Evolutionary conservation across 306 rosid genomes (phyloP), one percentile per base, ranked within the genome.

Genomic region (Begonia fuchsioides): DNA sequence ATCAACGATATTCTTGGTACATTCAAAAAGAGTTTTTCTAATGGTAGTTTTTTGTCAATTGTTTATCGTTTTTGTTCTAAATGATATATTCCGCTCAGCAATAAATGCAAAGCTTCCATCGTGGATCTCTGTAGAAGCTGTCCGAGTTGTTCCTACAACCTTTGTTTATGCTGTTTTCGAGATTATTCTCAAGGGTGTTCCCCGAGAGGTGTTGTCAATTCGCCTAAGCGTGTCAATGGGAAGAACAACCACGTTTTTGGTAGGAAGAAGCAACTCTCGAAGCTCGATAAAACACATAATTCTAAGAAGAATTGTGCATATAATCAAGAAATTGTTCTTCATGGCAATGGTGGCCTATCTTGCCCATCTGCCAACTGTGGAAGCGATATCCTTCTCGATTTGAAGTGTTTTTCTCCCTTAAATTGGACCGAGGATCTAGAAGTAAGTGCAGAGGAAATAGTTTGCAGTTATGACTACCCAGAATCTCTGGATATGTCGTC

Each of bases 401-500:
- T 85, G 74, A 79, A 82, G 75, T 75, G 74, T 64, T 53, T 71
- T 51, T 82, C 71, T 41, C 81, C 96, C 20, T 50, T 77, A 53
- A 71, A 63, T 55, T 82, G 87, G 93, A 79, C 80, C 56, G 70
- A 74, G 67, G 94, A 92, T 59, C 74, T 92, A 59, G 98, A 92
- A 77, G 79, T 59, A 49, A 75, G 61, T 55, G 98, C 98, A 11
- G 98, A 92, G 73, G 94, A 92, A 74, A 73, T 92, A 69, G 94
- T 77, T 43, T 92, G 98, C 83, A 85, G 98, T 83, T 92, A 92
- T 65, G 98, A 92, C 52, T 72, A 81, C 63, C 98, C 98, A 3
- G 98, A 92, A 62, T 74, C 80, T 58, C 66, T 70, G 48, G 96
- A 92, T 65, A 66, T 57, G 61, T 67, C 70, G 49, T 76, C 74